Percentiles rank a stretch among this genome's conserved stretches.
Evolutionary conservation across 805 yeast genomes (phyloP).

Genomic region (Ogataea angusta): DNA sequence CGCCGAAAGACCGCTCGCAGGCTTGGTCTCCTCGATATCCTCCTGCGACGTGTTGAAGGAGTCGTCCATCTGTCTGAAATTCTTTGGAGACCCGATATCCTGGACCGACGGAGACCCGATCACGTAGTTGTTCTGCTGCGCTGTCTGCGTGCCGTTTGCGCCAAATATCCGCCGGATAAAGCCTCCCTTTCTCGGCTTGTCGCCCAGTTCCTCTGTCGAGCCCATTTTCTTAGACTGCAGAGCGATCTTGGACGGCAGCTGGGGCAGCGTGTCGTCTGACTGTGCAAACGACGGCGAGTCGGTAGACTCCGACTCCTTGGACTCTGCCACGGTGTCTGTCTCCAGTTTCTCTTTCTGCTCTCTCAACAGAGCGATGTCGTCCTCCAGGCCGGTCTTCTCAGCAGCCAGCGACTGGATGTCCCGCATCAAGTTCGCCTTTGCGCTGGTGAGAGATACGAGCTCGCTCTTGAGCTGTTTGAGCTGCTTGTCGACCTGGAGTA

Average conservation of each 20-base stretch:
- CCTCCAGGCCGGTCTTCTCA: conserved; percentile 44
- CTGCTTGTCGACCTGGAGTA: conserved; percentile 38
- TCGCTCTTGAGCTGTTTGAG: conserved; percentile 38
- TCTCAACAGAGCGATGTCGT: conserved; percentile 38
- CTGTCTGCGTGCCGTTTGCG: conserved; percentile 4
- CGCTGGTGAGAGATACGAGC: conserved; percentile 35
- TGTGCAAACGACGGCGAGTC: conserved; percentile 11
- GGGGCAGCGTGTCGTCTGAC: conserved; percentile 7
- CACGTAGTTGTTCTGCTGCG: conserved; percentile 2
- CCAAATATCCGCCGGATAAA: conserved; percentile 33
- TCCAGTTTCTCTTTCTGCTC: conserved; percentile 11
- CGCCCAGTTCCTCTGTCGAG: conserved; percentile 16
- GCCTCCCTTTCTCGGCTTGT: conserved; percentile 23
- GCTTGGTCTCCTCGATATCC: conserved; percentile 11
- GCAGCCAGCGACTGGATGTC: conserved; percentile 51
- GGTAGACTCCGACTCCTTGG: conserved; percentile 10
- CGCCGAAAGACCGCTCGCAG: conserved; percentile 16
- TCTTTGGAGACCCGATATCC: conserved; percentile 32
- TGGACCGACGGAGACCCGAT: conserved; percentile 19
- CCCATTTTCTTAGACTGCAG: conserved; percentile 3
- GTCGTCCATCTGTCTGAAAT: conserved; percentile 30
- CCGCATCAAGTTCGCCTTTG: conserved; percentile 41
- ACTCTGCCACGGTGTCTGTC: conserved; percentile 9
- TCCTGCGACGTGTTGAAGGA: conserved; percentile 10
- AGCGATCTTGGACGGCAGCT: conserved; percentile 1